These are phyloP conservation scores for Sclerotinia trifoliorum DNA, from an alignment of 2,329 filamentous ascomycete genomes.

Conservation along the genomic window DNA sequence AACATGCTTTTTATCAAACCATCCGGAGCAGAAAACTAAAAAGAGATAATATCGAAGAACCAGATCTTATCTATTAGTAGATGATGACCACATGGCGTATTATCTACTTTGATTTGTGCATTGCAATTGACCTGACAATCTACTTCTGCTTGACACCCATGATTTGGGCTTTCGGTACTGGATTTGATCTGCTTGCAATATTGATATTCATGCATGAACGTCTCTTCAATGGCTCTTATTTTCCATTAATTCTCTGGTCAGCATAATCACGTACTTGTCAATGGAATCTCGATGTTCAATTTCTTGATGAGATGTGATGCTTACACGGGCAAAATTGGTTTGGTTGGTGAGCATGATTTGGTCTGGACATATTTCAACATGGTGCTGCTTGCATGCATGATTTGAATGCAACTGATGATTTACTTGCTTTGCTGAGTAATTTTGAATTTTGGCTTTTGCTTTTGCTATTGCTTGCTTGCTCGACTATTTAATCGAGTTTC, in stretches of 20 bases:
- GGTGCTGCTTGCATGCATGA: constrained; percentile 14
- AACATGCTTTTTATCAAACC: constrained; percentile 10
- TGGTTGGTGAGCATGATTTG: constrained; percentile 12
- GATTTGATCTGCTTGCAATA: constrained; percentile 17
- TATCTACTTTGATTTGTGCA: constrained; percentile 18
- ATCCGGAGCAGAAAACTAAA: constrained; percentile 10
- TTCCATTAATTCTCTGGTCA: constrained; percentile 1
- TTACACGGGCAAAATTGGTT: background rate
- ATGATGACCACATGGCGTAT: constrained; percentile 12
- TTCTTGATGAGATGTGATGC: constrained; percentile 7
- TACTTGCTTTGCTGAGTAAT: constrained; percentile 16
- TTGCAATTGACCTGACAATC: constrained; percentile 18
- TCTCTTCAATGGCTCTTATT: constrained; percentile 1
- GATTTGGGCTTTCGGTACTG: constrained; percentile 12
- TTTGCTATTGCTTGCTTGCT: constrained; percentile 10
- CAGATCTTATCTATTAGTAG: constrained; percentile 14
- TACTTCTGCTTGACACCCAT: constrained; percentile 16
- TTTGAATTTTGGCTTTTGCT: constrained; percentile 14
- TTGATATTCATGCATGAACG: constrained; percentile 19
- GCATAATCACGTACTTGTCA: constrained; percentile 1
- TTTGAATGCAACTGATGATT: constrained; percentile 15
- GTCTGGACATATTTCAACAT: constrained; percentile 7
- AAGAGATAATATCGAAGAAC: constrained; percentile 3
- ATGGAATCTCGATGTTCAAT: background rate
- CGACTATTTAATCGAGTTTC: background rate